Evolutionary conservation across 1,284 basidiomycete species (phyloP).

Genomic region (Pterulicium gracile): DNA sequence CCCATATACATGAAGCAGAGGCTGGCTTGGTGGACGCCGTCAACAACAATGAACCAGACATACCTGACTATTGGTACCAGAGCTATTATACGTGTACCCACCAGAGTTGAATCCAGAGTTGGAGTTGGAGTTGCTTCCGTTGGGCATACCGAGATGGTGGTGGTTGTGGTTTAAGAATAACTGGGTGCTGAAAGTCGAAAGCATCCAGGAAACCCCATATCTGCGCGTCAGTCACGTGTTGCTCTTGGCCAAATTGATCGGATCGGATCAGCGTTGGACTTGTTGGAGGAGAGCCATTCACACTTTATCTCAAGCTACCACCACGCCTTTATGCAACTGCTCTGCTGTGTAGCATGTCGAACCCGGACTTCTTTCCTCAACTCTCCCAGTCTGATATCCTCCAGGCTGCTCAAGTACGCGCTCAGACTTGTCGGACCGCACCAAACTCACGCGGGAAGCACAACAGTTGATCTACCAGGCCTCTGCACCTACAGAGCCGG

Average conservation of each 20-base stretch:
- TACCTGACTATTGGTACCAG: neutral
- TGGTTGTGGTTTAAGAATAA: too few species aligned
- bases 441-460: constrained; percentile 7
- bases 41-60: neutral
- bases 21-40: neutral
- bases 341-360: neutral
- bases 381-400: constrained; percentile 33
- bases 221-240: too few species aligned
- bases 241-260: too few species aligned
- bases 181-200: too few species aligned
- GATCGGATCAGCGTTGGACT: too few species aligned
- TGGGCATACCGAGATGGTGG: too few species aligned
- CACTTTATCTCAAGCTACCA: too few species aligned
- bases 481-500: constrained; percentile 36
- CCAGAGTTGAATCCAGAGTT: constrained; percentile 3
- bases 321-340: too few species aligned
- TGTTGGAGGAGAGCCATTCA: too few species aligned
- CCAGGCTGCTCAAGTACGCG: constrained; percentile 32
- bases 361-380: constrained; percentile 27
- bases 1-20: too few species aligned
- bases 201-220: too few species aligned
- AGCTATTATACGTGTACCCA: neutral
- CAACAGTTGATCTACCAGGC: constrained; percentile 48
- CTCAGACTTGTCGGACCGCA: constrained; percentile 12
- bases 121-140: too few species aligned